Evolutionary conservation across 148 eudicot genomes (phyloP).

Genomic region (Rhododendron williamsianum): DNA sequence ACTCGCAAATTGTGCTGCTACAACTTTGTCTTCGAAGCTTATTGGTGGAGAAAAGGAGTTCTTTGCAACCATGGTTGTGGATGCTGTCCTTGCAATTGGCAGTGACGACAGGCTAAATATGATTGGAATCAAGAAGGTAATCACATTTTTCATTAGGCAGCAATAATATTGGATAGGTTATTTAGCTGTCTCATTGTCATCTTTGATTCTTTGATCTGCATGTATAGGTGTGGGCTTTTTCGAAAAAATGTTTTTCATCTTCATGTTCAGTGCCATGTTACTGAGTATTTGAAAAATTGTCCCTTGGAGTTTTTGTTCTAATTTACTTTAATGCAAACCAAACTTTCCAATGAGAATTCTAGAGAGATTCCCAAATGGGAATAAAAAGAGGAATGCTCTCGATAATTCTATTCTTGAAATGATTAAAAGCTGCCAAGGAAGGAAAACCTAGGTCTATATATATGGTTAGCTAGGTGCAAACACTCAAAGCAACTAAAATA

Average conservation of each 20-base stretch:
- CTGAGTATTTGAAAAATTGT: not conserved
- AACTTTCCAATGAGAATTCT: not conserved
- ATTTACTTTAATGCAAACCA: not conserved
- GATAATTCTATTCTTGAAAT: not conserved
- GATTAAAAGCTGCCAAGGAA: not conserved
- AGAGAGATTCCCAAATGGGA: not conserved
- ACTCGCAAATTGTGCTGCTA: conserved; percentile 92
- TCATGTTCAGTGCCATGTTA: not conserved
- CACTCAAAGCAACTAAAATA: not conserved
- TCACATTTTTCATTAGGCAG: not conserved
- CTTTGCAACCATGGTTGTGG: conserved; percentile 95
- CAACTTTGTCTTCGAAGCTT: conserved; percentile 92
- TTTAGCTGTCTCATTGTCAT: conserved; percentile 1
- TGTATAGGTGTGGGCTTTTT: not conserved
- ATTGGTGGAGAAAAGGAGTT: conserved; percentile 97
- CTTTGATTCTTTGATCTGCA: not conserved
- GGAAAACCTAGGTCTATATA: not conserved
- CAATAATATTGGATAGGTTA: not conserved
- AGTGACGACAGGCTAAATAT: conserved; percentile 73
- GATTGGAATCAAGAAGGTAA: conserved; percentile 93
- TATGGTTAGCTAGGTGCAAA: not conserved
- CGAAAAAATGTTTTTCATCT: not conserved
- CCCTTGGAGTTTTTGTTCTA: not conserved
- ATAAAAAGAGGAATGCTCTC: not conserved
- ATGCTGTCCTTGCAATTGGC: conserved; percentile 87